Evolutionary conservation across 768 basidiomycete genomes (phyloP).

Genomic region (Psilocybe tampanensis): DNA sequence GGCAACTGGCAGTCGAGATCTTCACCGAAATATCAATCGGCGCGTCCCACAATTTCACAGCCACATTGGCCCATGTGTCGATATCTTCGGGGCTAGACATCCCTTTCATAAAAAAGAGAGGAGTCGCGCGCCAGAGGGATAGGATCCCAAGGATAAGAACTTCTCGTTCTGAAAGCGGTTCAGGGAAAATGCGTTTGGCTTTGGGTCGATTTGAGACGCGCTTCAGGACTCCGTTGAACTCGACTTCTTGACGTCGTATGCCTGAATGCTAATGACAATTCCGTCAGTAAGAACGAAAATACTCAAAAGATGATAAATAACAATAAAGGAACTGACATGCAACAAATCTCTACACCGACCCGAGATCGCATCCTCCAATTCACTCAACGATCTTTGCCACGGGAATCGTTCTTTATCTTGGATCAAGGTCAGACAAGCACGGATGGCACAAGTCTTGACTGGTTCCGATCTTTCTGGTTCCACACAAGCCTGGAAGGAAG

Average conservation of each 20-base stretch:
- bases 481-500: slow-evolving; percentile 64
- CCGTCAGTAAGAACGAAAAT: not conserved
- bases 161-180: slow-evolving; percentile 69
- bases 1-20: slow-evolving; percentile 55
- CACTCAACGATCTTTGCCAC: slow-evolving; percentile 57
- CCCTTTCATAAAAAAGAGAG: slow-evolving; percentile 54
- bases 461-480: slow-evolving; percentile 81
- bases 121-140: slow-evolving; percentile 64
- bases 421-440: slow-evolving; percentile 68
- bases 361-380: slow-evolving; percentile 46
- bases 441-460: slow-evolving; percentile 76
- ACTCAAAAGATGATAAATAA: not conserved
- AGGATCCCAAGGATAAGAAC: slow-evolving; percentile 70
- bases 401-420: slow-evolving; percentile 61
- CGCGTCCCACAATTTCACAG: slow-evolving; percentile 61
- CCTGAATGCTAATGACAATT: slow-evolving; percentile 43
- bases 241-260: slow-evolving; percentile 61
- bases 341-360: slow-evolving; percentile 57
- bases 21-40: slow-evolving; percentile 68
- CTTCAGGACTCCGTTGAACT: slow-evolving; percentile 55
- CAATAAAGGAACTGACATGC: slow-evolving; percentile 38
- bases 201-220: slow-evolving; percentile 60
- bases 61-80: slow-evolving; percentile 47
- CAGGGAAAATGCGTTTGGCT: slow-evolving; percentile 52
- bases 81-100: slow-evolving; percentile 39